Evolutionary conservation across 129 eudicot species (phyloP).

Genomic region (Pulicaria dysenterica): DNA sequence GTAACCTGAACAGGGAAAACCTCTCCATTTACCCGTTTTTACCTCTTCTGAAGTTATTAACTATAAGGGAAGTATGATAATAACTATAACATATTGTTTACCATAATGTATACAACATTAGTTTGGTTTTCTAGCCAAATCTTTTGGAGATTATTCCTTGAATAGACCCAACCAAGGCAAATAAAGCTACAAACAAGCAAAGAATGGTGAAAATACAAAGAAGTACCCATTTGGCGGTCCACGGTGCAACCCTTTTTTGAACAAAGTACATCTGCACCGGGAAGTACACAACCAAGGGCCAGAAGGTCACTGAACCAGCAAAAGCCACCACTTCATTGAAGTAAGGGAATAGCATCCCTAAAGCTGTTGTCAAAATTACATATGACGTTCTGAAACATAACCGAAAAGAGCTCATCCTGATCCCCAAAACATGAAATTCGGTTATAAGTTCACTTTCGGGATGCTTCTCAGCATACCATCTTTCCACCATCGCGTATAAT

Average conservation of each 20-base stretch:
- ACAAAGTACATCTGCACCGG: constrained; percentile 58
- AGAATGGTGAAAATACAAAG: constrained; percentile 44
- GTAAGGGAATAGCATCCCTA: constrained; percentile 57
- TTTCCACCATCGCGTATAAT: constrained; percentile 55
- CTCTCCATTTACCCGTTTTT: too few species aligned
- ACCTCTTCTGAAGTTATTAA: not conserved
- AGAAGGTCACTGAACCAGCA: constrained; percentile 61
- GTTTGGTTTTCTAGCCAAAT: constrained; percentile 34
- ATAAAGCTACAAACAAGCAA: constrained; percentile 44
- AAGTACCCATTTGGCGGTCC: constrained; percentile 50
- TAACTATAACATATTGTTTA: too few species aligned
- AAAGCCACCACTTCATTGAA: constrained; percentile 64
- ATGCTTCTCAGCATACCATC: constrained; percentile 47
- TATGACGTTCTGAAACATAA: constrained; percentile 53
- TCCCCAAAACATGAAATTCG: constrained; percentile 23
- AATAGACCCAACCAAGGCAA: constrained; percentile 56
- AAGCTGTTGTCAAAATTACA: constrained; percentile 42
- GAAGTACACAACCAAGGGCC: constrained; percentile 67
- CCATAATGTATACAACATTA: not conserved
- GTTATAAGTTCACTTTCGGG: constrained; percentile 43
- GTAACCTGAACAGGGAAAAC: too few species aligned
- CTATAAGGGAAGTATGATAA: too few species aligned
- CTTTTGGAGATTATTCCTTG: constrained; percentile 52
- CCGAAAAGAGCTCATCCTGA: constrained; percentile 41
- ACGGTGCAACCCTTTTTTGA: constrained; percentile 40